phyloP scores from a whole-genome alignment of 805 yeast genomes.

The Yarrowia sp. region DNA sequence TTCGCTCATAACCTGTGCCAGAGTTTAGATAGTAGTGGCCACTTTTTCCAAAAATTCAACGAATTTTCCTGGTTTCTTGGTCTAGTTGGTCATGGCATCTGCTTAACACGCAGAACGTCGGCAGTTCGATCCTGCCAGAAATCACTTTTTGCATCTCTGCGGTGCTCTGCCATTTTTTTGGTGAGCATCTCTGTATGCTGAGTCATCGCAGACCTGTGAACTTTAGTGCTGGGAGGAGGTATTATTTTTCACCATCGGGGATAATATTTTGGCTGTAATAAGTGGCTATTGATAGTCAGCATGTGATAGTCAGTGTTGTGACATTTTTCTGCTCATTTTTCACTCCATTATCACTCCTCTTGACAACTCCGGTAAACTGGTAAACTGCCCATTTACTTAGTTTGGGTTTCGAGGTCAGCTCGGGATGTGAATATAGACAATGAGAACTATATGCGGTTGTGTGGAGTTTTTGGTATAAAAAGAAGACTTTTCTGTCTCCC shows the following conservation, averaged over 20 bases:
- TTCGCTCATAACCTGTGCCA: not conserved
- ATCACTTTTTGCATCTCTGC: constrained; percentile 3
- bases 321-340: too few relatives aligned
- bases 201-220: not conserved
- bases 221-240: not conserved
- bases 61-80: constrained; percentile 49
- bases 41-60: not conserved
- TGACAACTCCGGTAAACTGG: not conserved
- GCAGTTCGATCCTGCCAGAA: constrained; percentile 95
- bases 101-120: constrained; percentile 99
- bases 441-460: too few relatives aligned
- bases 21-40: not conserved
- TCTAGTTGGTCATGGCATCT: constrained; percentile 99
- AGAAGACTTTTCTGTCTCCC: too few relatives aligned
- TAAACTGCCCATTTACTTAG: not conserved
- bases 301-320: too few relatives aligned
- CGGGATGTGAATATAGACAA: too few relatives aligned
- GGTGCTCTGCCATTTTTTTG: not conserved
- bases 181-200: not conserved
- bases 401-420: not conserved
- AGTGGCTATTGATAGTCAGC: too few relatives aligned
- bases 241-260: too few relatives aligned
- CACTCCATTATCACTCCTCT: too few relatives aligned
- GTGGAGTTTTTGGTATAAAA: too few relatives aligned
- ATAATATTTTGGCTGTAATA: too few relatives aligned